phyloP scores from a whole-genome alignment of 2,329 filamentous ascomycete species.

The Daldinia sp. region DNA sequence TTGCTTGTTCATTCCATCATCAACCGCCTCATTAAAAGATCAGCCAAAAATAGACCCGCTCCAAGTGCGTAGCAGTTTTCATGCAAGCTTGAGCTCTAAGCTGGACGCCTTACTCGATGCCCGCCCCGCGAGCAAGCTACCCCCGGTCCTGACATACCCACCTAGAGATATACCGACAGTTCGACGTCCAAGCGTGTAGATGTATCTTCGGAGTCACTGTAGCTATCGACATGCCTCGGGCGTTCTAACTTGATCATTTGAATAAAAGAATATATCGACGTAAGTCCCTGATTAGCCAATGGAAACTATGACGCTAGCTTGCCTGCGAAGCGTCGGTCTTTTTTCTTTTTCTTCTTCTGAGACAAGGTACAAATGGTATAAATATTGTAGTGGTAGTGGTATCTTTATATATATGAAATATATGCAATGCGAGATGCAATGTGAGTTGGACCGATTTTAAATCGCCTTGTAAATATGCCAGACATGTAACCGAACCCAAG shows the following conservation, averaged over 20 bases:
- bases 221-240: not conserved
- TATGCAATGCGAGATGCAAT: constrained; percentile 25
- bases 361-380: constrained; percentile 27
- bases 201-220: constrained; percentile 11
- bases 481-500: constrained; percentile 10
- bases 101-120: constrained; percentile 22
- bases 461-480: constrained; percentile 31
- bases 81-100: constrained; percentile 31
- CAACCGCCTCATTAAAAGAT: constrained; percentile 33
- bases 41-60: constrained; percentile 6
- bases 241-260: constrained; percentile 11
- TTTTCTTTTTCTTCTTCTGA: constrained; percentile 6
- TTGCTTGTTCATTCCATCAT: constrained; percentile 20
- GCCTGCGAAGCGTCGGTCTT: constrained; percentile 15
- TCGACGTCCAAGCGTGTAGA: constrained; percentile 4
- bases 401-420: constrained; percentile 25
- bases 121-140: constrained; percentile 21
- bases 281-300: constrained; percentile 40
- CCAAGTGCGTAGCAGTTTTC: constrained; percentile 12
- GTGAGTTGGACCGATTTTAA: constrained; percentile 33
- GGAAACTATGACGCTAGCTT: constrained; percentile 12
- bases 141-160: constrained; percentile 17
- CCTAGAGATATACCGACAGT: constrained; percentile 26
- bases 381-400: constrained; percentile 12
- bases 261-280: constrained; percentile 30